Evolutionary conservation across 257 asterid species (phyloP).

Genomic region (Parsonsia alboflavescens): DNA sequence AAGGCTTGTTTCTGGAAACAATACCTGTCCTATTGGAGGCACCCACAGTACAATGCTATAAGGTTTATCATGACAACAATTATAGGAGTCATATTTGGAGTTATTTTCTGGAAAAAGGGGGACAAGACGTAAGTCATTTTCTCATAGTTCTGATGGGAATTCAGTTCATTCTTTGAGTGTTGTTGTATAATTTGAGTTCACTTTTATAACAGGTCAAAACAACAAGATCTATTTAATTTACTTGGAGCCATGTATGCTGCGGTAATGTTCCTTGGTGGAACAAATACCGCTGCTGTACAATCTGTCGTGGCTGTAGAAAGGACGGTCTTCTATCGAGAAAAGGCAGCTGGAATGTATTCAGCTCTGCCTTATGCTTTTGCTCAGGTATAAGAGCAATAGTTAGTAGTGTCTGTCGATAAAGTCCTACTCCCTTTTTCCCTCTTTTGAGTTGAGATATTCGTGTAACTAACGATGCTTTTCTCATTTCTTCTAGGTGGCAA

Average conservation of each 20-base stretch:
- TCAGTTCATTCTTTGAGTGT: neutral
- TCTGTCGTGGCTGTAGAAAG: constrained; percentile 76
- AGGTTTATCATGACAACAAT: constrained; percentile 60
- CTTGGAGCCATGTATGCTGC: constrained; percentile 79
- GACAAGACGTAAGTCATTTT: constrained; percentile 42
- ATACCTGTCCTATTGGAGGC: constrained; percentile 65
- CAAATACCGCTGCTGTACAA: constrained; percentile 67
- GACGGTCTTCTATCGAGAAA: constrained; percentile 81
- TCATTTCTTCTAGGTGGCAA: constrained; percentile 43
- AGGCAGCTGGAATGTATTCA: constrained; percentile 82
- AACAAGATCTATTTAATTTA: constrained; percentile 62
- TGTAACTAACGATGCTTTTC: neutral
- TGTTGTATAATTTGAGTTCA: constrained; percentile 6
- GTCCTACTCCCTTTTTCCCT: neutral
- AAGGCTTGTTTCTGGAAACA: constrained; percentile 86
- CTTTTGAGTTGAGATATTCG: neutral
- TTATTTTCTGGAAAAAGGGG: constrained; percentile 71
- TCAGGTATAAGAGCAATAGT: constrained; percentile 11
- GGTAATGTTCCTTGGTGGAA: constrained; percentile 79
- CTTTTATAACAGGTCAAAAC: constrained; percentile 43
- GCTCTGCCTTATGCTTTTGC: constrained; percentile 81
- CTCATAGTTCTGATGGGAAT: neutral
- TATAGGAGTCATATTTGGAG: constrained; percentile 62
- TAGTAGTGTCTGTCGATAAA: neutral
- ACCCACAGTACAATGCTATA: constrained; percentile 60